Percentiles rank a stretch among this genome's conserved stretches.
These are phyloP conservation scores for Wickerhamomyces strasburgensis DNA, from an alignment of 805 yeast species.

Conservation along the genomic window DNA sequence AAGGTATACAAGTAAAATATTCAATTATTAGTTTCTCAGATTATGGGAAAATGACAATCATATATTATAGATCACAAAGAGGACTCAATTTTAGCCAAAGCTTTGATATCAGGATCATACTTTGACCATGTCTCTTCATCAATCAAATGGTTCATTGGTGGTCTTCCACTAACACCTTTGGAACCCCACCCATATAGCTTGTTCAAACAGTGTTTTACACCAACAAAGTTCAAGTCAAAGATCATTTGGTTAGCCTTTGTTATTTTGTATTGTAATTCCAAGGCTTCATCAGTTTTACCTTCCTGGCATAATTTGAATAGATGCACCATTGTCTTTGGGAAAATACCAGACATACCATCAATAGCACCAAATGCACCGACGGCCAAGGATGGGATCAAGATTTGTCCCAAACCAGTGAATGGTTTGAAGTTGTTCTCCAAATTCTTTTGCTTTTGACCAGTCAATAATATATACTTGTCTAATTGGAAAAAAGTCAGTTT, in stretches of 20 bases:
- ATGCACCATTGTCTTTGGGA: slow-evolving; percentile 41
- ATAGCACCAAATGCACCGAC: slow-evolving; percentile 45
- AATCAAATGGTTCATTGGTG: slow-evolving; percentile 24
- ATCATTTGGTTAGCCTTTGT: slow-evolving; percentile 34
- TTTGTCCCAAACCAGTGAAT: slow-evolving; percentile 50
- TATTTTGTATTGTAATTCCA: slow-evolving; percentile 36
- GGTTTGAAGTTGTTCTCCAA: slow-evolving; percentile 34
- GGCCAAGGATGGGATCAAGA: slow-evolving; percentile 41
- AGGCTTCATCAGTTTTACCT: slow-evolving; percentile 37
- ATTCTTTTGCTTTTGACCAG: slow-evolving; percentile 33
- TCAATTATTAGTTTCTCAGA: too few relatives aligned
- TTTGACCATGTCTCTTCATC: slow-evolving; percentile 10
- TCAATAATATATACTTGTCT: slow-evolving; percentile 36
- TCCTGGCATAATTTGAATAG: slow-evolving; percentile 31
- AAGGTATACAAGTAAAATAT: too few relatives aligned
- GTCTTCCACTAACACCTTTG: slow-evolving; percentile 27
- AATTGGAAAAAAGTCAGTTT: slow-evolving; percentile 44
- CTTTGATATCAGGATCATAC: slow-evolving; percentile 15
- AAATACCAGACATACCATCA: slow-evolving; percentile 48
- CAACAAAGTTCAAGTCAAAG: slow-evolving; percentile 29
- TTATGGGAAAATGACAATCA: too few relatives aligned
- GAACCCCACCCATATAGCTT: slow-evolving; percentile 24
- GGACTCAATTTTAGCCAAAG: slow-evolving; percentile 14
- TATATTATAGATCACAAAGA: too few relatives aligned
- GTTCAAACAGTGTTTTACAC: slow-evolving; percentile 26